phyloP scores from a whole-genome alignment of 75 land plant species.

The Pinus taeda region DNA sequence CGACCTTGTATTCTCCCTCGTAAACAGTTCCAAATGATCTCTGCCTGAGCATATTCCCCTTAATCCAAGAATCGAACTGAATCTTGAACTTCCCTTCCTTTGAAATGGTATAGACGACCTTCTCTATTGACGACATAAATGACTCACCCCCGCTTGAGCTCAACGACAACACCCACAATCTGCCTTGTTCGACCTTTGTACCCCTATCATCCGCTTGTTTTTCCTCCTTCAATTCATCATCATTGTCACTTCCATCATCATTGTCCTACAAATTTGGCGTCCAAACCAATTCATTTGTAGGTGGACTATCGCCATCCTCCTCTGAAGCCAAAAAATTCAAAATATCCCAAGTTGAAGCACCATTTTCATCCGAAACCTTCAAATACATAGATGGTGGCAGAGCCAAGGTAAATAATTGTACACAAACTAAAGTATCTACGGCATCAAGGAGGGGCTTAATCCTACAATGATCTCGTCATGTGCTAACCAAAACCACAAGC shows the following conservation, averaged over 20 bases:
- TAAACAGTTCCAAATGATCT: constrained; percentile 92
- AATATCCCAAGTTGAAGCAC: constrained; percentile 42
- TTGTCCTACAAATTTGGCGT: not conserved
- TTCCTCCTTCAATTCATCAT: not conserved
- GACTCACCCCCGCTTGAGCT: constrained; percentile 36
- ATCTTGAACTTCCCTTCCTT: constrained; percentile 25
- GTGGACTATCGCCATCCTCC: not conserved
- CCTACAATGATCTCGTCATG: not conserved
- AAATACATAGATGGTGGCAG: constrained; percentile 33
- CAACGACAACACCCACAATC: constrained; percentile 11
- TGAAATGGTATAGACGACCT: constrained; percentile 18
- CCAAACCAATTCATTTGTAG: not conserved
- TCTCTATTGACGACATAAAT: constrained; percentile 24
- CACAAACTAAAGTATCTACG: constrained; percentile 6
- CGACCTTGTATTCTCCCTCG: too few relatives aligned
- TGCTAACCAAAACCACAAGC: not conserved
- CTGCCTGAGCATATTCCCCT: constrained; percentile 60
- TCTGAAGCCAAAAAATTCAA: constrained; percentile 27
- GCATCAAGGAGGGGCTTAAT: not conserved
- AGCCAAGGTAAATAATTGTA: constrained; percentile 28
- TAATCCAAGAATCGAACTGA: constrained; percentile 47
- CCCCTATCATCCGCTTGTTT: constrained; percentile 15
- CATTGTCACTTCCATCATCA: not conserved
- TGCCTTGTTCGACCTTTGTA: not conserved
- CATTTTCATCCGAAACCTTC: constrained; percentile 6